A percentile compares a stretch with the other conserved stretches of the same genome.
Conservation (phyloP, 2,329 filamentous ascomycete genomes). For the Clarireedia monteithiana region DNA sequence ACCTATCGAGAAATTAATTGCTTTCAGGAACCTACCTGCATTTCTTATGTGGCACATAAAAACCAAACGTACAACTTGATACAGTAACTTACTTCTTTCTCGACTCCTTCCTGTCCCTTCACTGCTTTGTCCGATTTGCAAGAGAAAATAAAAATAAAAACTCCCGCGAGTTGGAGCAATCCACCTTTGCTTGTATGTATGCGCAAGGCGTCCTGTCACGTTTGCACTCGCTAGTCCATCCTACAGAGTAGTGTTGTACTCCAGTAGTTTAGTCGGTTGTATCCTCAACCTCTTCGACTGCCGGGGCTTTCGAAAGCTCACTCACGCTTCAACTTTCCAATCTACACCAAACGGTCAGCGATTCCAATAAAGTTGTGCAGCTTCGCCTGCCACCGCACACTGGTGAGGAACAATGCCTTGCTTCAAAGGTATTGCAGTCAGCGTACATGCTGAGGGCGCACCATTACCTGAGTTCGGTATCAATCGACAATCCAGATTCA, state of each 20-base stretch:
- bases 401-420: conserved; percentile 61
- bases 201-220: too few relatives aligned
- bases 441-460: conserved; percentile 75
- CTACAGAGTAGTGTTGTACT: too few relatives aligned
- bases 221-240: too few relatives aligned
- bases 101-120: background rate
- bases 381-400: conserved; percentile 19
- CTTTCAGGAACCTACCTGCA: background rate
- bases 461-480: conserved; percentile 90
- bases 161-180: too few relatives aligned
- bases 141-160: too few relatives aligned
- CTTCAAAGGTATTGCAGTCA: conserved; percentile 98
- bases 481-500: conserved; percentile 84
- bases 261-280: too few relatives aligned
- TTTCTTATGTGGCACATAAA: background rate
- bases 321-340: conserved; percentile 1
- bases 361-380: conserved; percentile 15
- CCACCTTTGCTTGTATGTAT: too few relatives aligned
- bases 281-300: conserved; percentile 7
- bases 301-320: conserved; percentile 7
- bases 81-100: background rate
- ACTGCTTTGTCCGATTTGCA: too few relatives aligned
- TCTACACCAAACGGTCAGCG: conserved; percentile 1
- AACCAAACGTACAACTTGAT: background rate
- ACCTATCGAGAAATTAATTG: background rate